Evolutionary conservation across 2,329 filamentous ascomycete genomes (phyloP), one percentile per base, ranked within the genome.

Genomic region (Aureobasidium musti): DNA sequence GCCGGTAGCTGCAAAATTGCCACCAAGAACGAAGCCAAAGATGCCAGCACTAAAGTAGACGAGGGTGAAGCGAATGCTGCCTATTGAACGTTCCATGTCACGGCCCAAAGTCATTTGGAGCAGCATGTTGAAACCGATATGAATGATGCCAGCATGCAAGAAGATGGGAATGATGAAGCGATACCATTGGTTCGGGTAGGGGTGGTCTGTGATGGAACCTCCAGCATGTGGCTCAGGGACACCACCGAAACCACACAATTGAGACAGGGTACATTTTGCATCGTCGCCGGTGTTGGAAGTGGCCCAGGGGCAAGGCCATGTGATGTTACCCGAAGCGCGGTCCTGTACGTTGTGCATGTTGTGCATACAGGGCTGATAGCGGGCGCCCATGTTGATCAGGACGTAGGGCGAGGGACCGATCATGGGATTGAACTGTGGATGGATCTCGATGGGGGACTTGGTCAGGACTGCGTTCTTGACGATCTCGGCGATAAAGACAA

Each of bases 101-200:
- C 90, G 88, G 35, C 90, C 95, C 65, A 98, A 86, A 0, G 91
- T 96, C 73, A 97, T 79, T 77, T 99, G 95, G 26, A 97, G 84
- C 8, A 98, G 84, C 79, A 99, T 84, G 78, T 99, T 99, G 84
- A 98, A 97, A 19, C 87, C 91, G 67, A 99, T 97, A 75, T 99
- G 95, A 69, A 99, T 89, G 66, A 99, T 80, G 17, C 95, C 95
- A 1, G 92, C 92, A 74, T 99, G 95, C 73, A 99, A 82, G 80
- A 99, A 99, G 69, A 99, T 97, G 45, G 95, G 94, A 1, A 89
- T 81, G 74, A 99, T 97, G 81, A 99, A 98, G 68, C 95, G 90
- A 79, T 86, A 99, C 95, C 95, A 99, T 77, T 99, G 95, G 75
- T 98, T 88, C 0, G 95, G 95, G 68, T 86, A 83, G 2, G 89